Evolutionary conservation across 225 moss, liverwort and hornwort species (phyloP).

Genomic region (Pseudisothecium myosuroides): DNA sequence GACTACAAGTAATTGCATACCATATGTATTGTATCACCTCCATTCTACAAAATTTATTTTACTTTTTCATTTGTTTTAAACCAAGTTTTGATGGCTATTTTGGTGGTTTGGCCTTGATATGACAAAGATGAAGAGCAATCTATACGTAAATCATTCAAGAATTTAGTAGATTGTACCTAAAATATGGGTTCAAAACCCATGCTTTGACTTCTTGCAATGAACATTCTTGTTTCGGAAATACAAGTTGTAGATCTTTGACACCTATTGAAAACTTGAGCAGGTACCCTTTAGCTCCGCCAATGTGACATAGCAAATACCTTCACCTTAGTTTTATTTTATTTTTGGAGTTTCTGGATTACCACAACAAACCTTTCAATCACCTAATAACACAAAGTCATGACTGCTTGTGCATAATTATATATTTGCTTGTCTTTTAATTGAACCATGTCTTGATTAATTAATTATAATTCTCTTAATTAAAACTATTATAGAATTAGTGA

Average conservation of each 20-base stretch:
- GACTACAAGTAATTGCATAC: neutral
- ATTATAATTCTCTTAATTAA: neutral
- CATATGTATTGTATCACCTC: no score
- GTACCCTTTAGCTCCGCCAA: fast-evolving
- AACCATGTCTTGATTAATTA: neutral
- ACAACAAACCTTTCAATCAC: neutral
- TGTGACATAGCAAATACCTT: neutral
- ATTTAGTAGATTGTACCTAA: neutral
- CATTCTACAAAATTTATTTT: neutral
- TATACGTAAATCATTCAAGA: neutral
- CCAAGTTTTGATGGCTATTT: fast-evolving
- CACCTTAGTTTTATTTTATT: neutral
- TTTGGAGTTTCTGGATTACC: neutral
- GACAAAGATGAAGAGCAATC: neutral
- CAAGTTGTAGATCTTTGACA: neutral
- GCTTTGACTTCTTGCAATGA: neutral
- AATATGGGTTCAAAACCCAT: neutral
- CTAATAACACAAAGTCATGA: neutral
- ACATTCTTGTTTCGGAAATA: neutral
- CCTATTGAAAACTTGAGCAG: neutral
- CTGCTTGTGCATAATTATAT: neutral
- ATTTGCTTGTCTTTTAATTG: neutral
- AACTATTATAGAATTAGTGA: neutral
- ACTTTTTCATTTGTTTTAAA: neutral
- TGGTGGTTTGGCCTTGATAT: neutral